phyloP scores from a whole-genome alignment of 768 basidiomycete species.

The Leccinum incarnatum region DNA sequence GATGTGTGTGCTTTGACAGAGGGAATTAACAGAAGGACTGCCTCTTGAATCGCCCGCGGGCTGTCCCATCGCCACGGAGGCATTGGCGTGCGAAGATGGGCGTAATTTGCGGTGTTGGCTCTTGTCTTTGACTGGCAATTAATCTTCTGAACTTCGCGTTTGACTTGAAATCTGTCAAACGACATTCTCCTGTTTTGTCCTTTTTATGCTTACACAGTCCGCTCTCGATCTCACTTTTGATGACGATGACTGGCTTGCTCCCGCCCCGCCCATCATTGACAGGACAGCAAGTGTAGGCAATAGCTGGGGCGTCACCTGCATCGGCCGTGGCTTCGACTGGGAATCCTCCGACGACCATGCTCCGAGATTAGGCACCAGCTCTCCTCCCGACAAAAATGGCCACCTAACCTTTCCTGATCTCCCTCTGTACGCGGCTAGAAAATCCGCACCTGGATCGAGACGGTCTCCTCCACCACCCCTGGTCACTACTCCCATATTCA shows the following conservation, averaged over 20 bases:
- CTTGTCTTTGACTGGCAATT: background rate
- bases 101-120: constrained; percentile 2
- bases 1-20: background rate
- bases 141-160: constrained; percentile 1
- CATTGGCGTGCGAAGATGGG: constrained; percentile 14
- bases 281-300: constrained; percentile 65
- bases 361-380: constrained; percentile 2
- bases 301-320: constrained; percentile 84
- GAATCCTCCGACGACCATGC: constrained; percentile 40
- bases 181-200: background rate
- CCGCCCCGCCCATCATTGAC: constrained; percentile 51
- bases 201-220: constrained; percentile 56
- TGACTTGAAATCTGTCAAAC: background rate
- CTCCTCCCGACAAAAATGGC: constrained; percentile 8
- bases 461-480: constrained; percentile 16
- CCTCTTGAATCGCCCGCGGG: background rate
- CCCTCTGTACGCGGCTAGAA: constrained; percentile 7
- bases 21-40: background rate
- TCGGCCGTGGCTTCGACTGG: constrained; percentile 83
- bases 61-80: background rate
- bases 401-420: constrained; percentile 15
- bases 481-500: constrained; percentile 23
- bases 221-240: constrained; percentile 63
- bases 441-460: constrained; percentile 6
- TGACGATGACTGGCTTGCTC: constrained; percentile 66